Evolutionary conservation across 148 eudicot genomes (phyloP).

Genomic region (Rhododendron ferrugineum): DNA sequence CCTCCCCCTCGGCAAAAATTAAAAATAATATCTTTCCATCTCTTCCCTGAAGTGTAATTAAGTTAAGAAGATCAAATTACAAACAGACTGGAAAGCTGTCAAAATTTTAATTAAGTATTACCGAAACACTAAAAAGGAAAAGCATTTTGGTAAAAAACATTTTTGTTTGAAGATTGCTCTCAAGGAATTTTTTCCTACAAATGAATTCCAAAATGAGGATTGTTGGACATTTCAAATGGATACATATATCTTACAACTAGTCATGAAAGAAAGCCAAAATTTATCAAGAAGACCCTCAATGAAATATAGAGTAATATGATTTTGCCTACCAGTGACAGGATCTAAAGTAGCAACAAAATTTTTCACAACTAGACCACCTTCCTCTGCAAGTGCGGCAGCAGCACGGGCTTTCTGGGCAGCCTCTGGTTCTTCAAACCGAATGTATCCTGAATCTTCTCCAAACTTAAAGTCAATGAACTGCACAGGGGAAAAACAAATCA

Average conservation of each 20-base stretch:
- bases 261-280: not conserved
- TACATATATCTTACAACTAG: not conserved
- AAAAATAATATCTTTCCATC: not conserved
- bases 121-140: not conserved
- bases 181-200: not conserved
- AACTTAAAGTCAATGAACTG: constrained; percentile 60
- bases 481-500: not conserved
- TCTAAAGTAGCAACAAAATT: constrained; percentile 65
- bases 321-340: constrained; percentile 63
- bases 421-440: constrained; percentile 71
- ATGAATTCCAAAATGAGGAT: not conserved
- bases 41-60: not conserved
- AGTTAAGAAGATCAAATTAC: constrained; percentile 1
- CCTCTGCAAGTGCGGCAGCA: constrained; percentile 72
- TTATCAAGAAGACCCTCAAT: not conserved
- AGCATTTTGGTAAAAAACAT: not conserved
- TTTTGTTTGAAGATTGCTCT: not conserved
- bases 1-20: not conserved
- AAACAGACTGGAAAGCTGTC: not conserved
- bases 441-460: constrained; percentile 65
- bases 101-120: not conserved
- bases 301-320: not conserved
- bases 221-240: not conserved
- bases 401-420: constrained; percentile 82
- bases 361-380: constrained; percentile 66